Evolutionary conservation across 2,329 filamentous ascomycete species (phyloP).

Genomic region (Fusarium sp.): DNA sequence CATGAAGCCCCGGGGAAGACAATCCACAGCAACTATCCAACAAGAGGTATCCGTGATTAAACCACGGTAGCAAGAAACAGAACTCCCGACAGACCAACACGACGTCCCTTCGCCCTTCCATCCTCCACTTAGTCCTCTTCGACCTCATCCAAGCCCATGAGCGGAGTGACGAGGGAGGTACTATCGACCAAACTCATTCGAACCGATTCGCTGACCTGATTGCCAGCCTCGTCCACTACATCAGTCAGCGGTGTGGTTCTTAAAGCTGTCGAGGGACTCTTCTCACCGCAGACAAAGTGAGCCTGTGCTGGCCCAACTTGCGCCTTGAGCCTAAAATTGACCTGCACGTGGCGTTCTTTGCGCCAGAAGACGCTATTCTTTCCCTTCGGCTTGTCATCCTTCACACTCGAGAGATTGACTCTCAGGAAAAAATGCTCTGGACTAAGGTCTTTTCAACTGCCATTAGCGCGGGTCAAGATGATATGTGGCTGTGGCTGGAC

Average conservation of each 20-base stretch:
- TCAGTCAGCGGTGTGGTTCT: neutral
- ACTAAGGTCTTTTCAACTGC: no score
- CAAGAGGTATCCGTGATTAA: neutral
- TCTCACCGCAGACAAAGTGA: neutral
- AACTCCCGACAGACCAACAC: neutral
- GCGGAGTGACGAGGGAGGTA: neutral
- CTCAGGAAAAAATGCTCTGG: no score
- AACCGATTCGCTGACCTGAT: neutral
- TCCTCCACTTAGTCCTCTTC: neutral
- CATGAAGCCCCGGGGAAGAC: neutral
- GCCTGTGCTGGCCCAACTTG: neutral
- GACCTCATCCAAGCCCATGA: neutral
- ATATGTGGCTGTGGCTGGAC: no score
- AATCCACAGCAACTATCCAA: neutral
- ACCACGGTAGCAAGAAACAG: neutral
- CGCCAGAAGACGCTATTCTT: neutral
- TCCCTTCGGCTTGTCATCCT: no score
- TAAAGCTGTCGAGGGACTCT: neutral
- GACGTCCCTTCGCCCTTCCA: neutral
- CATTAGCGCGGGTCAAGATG: no score
- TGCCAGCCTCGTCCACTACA: neutral
- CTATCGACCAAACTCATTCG: neutral
- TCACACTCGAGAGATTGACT: no score
- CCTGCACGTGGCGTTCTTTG: neutral
- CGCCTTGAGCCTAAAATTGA: neutral